Base-by-base conservation (phyloP, 768 basidiomycete species). In the Antrodiella citrinella region DNA sequence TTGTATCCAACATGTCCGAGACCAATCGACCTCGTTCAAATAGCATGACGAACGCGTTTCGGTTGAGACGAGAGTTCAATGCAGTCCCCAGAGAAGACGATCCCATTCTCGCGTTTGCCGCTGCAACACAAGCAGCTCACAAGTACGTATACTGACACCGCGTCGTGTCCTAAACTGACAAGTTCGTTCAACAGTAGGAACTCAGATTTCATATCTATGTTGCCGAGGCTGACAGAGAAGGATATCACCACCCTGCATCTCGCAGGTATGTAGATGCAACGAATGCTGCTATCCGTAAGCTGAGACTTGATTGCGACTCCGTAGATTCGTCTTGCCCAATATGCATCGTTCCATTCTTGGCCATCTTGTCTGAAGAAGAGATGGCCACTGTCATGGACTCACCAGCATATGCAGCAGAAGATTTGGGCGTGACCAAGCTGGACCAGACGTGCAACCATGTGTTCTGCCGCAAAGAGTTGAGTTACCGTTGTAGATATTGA, bases 401-500 rank as follows among this genome's bases (percentile, higher is more conserved):
- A 1, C 86, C 87, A 3, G 84, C 86, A 7, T 76, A 84, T 53
- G 76, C 85, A 13, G 55, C 71, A n/a, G 82, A 87, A 54, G 74
- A 80, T 30, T 64, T 85, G 1, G 89, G 89, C 2, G 79, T 90
- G 19, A 86, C 86, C 19, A 76, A 70, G 55, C 66, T 91, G 20
- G 45, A 26, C 11, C 40, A 63, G 41, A 65, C 63, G 1, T 73
- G 71, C 52, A 62, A 65, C 3, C 88, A 91, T 61, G 57, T 84
- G n/a, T 91, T 90, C 59, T 91, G 88, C 62, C 75, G 85, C 57
- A 80, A 79, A 69, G 88, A 91, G 88, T 90, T 35, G 30, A 35
- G 30, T 35, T 35, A n/a, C n/a, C 30, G 30, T 7, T 15, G 30
- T 7, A 7, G 30, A 35, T 35, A 7, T 35, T 15, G 30, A 7